Evolutionary conservation across 768 basidiomycete genomes (phyloP), one percentile per base, ranked within the genome.

Genomic region (Paxillus involutus): DNA sequence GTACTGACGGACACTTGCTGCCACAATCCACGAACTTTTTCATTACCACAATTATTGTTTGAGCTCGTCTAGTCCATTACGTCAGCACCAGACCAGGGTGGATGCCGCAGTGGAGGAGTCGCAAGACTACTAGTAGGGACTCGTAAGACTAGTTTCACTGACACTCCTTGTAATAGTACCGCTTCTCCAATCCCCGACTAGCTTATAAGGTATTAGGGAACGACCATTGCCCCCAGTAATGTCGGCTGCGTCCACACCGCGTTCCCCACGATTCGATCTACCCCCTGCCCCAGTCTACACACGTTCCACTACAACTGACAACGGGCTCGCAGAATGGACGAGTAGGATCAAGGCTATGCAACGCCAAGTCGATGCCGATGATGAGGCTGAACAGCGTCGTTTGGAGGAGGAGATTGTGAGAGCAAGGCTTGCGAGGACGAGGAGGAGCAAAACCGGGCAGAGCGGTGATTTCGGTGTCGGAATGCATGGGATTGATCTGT

Each of bases 331-430:
- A 14, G 88, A 92, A 68, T 92, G 90, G 90, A 81, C 89, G 13
- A 85, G 74, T 70, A 86, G 80, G 75, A 90, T 93, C 67, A 87
- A 86, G 66, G 87, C 83, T 14, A 71, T 92, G 69, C 90, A 91
- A 66, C 80, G 83, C 55, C 88, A 91, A 61, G 86, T 91, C 24
- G 90, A 93, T 57, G 84, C 85, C 13, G 86, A 90, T 57, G 89
- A 91, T 53, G 89, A 89, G 65, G 81, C 78, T 6, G 91, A 93
- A 61, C 83, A 89, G 64, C 81, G 78, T 47, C 77, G 84, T 51
- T 77, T 93, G 2, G 79, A 81, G 62, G 72, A 79, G 51, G 79
- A 80, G 63, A 80, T 92, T 46, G 64, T 65, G 21, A 71, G 77
- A 32, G 78, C 80, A 14, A 63, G 80, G 44, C 58, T 78, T n/a